These are phyloP conservation scores for Suillus americanus DNA, from an alignment of 768 basidiomycete genomes.

Conservation along the genomic window DNA sequence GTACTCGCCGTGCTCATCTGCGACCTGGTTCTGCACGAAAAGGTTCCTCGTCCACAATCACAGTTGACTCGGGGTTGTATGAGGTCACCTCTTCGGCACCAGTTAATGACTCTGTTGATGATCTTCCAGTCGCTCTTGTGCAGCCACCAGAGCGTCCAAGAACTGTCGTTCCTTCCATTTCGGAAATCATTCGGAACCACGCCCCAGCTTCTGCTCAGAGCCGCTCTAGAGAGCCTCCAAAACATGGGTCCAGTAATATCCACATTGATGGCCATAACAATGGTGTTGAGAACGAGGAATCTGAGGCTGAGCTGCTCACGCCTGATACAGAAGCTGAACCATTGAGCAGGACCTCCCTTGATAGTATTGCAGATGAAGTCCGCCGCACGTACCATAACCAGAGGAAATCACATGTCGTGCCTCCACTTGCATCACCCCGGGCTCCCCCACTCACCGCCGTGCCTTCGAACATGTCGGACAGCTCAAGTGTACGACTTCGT, in stretches of 20 bases:
- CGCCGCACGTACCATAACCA: constrained; percentile 67
- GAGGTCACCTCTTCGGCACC: constrained; percentile 17
- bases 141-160: constrained; percentile 36
- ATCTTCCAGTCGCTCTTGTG: constrained; percentile 13
- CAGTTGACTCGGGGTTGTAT: constrained; percentile 20
- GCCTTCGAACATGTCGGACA: constrained; percentile 58
- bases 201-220: constrained; percentile 58
- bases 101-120: constrained; percentile 11
- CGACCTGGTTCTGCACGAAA: constrained; percentile 25
- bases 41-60: constrained; percentile 31
- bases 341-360: constrained; percentile 80
- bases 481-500: constrained; percentile 40
- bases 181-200: constrained; percentile 82
- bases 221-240: constrained; percentile 46
- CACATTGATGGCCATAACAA: constrained; percentile 48
- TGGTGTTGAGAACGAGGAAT: constrained; percentile 52
- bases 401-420: constrained; percentile 27
- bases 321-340: constrained; percentile 63
- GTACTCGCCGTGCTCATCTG: constrained; percentile 13
- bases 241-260: constrained; percentile 47
- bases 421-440: constrained; percentile 42
- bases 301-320: constrained; percentile 46
- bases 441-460: constrained; percentile 20
- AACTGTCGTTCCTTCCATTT: constrained; percentile 74
- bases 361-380: constrained; percentile 85